A percentile compares a stretch with the other conserved stretches of the same genome.
Evolutionary conservation across 2,329 filamentous ascomycete genomes (phyloP).

Genomic region (Neonectria punicea): DNA sequence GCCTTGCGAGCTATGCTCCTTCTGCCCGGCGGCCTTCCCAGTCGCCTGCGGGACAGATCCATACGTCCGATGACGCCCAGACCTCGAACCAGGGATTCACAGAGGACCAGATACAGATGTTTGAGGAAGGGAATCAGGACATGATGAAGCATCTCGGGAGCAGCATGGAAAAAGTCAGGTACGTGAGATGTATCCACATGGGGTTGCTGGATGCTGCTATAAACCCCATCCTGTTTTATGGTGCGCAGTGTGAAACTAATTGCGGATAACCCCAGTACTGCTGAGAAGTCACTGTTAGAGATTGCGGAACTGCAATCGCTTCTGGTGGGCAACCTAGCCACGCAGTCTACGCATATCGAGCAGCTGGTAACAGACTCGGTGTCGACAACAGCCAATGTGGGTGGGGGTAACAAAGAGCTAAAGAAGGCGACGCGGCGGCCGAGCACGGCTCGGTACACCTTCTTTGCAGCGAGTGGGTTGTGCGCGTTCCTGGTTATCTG

Average conservation of each 20-base stretch:
- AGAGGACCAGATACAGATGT: conserved; percentile 88
- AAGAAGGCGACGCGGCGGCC: conserved; percentile 80
- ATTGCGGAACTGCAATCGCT: conserved; percentile 93
- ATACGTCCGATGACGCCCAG: conserved; percentile 35
- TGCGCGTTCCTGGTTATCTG: conserved; percentile 80
- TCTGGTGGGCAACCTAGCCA: conserved; percentile 84
- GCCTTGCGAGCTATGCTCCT: conserved; percentile 48
- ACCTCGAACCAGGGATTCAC: conserved; percentile 67
- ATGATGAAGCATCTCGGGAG: conserved; percentile 95
- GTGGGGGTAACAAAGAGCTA: conserved; percentile 89
- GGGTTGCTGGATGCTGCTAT: conserved; percentile 1
- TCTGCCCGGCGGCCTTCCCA: conserved; percentile 36
- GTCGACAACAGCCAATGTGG: conserved; percentile 85
- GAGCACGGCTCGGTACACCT: conserved; percentile 80
- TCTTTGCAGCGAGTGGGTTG: conserved; percentile 81
- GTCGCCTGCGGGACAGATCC: conserved; percentile 29
- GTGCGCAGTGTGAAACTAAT: conserved; percentile 29
- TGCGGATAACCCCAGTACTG: conserved; percentile 66
- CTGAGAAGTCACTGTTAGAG: conserved; percentile 90
- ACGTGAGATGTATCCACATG: conserved; percentile 51
- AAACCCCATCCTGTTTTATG: conserved; percentile 16
- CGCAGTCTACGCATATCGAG: conserved; percentile 89
- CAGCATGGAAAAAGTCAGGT: conserved; percentile 94
- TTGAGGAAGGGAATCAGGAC: conserved; percentile 91
- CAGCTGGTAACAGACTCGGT: conserved; percentile 87